phyloP scores from a whole-genome alignment of 2,329 filamentous ascomycete genomes.

The Aspergillus sp. region DNA sequence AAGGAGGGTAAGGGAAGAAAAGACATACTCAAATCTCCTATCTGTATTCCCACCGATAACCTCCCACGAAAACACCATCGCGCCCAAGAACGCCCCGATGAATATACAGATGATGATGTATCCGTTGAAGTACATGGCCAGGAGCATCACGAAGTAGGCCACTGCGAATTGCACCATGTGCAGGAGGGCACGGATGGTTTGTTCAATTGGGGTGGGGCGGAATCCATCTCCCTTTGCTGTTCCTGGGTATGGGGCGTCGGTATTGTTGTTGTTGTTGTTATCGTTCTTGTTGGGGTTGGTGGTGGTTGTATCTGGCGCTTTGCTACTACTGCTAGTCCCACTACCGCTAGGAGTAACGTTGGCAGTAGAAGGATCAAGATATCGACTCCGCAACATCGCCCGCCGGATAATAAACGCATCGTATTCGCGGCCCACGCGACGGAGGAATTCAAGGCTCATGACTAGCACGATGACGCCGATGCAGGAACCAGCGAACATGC shows the following conservation, averaged over 20 bases:
- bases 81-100: slow-evolving; percentile 70
- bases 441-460: slow-evolving; percentile 69
- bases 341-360: too few relatives aligned
- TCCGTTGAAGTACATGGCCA: slow-evolving; percentile 66
- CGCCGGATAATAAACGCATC: slow-evolving; percentile 64
- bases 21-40: slow-evolving; percentile 17
- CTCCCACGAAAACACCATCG: slow-evolving; percentile 74
- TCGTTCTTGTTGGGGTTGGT: neutral
- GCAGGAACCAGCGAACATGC: slow-evolving; percentile 77
- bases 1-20: too few relatives aligned
- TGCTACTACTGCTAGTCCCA: too few relatives aligned
- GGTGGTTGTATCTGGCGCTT: too few relatives aligned
- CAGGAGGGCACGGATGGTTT: slow-evolving; percentile 64
- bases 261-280: too few relatives aligned
- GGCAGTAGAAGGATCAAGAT: slow-evolving; percentile 4
- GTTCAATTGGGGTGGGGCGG: slow-evolving; percentile 63
- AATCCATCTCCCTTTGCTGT: slow-evolving; percentile 2
- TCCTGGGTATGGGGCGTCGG: slow-evolving; percentile 23
- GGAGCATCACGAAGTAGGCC: slow-evolving; percentile 74
- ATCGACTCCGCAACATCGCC: slow-evolving; percentile 36
- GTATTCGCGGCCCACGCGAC: slow-evolving; percentile 69
- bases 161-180: slow-evolving; percentile 72
- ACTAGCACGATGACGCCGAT: slow-evolving; percentile 76
- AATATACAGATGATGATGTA: slow-evolving; percentile 82
- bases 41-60: slow-evolving; percentile 8